phyloP scores from a whole-genome alignment of 2,329 filamentous ascomycete species.

The Berkeleyomyces rouxiae region DNA sequence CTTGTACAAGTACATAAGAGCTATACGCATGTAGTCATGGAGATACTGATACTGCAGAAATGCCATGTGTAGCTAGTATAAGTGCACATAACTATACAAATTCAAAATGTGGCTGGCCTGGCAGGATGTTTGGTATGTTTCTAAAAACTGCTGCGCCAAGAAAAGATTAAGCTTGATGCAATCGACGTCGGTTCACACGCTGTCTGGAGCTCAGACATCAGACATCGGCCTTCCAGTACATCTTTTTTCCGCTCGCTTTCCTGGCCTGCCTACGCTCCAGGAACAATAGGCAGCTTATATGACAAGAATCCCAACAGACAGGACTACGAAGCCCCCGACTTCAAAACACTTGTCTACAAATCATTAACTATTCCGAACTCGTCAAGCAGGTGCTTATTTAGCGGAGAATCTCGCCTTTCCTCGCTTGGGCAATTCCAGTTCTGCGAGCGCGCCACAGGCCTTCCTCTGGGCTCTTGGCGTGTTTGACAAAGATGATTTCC shows the following conservation, averaged over 20 bases:
- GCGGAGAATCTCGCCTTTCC: background rate
- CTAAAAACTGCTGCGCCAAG: background rate
- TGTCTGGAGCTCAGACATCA: background rate
- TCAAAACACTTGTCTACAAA: too few species aligned
- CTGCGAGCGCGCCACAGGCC: background rate
- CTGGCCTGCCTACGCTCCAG: background rate
- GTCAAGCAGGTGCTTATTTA: background rate
- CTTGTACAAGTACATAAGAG: too few species aligned
- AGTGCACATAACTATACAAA: too few species aligned
- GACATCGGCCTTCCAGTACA: background rate
- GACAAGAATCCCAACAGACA: too few species aligned
- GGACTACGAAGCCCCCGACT: too few species aligned
- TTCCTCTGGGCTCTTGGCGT: background rate
- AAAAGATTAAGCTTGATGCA: background rate
- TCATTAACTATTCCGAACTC: too few species aligned
- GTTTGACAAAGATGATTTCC: background rate
- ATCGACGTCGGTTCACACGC: background rate
- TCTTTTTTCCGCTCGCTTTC: background rate
- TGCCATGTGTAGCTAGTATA: too few species aligned
- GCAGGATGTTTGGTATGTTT: background rate
- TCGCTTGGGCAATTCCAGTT: background rate
- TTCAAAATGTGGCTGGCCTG: too few species aligned
- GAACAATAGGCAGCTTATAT: background rate
- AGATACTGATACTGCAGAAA: too few species aligned
- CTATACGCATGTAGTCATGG: too few species aligned